Evolutionary conservation across 2,329 filamentous ascomycete species (phyloP).

Genomic region (Exophiala aquamarina): DNA sequence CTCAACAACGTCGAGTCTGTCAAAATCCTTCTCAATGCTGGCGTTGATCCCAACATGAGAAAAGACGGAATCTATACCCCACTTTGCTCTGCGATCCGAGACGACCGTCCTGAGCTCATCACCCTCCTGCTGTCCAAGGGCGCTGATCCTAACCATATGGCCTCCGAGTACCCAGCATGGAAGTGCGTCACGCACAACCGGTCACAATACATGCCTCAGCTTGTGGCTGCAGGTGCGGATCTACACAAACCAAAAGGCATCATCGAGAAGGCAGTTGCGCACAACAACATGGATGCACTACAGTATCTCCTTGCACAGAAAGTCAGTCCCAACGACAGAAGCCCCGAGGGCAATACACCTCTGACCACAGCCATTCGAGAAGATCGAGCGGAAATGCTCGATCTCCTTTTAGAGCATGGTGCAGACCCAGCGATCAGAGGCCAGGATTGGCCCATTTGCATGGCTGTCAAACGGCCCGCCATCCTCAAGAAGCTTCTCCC

Average conservation of each 20-base stretch:
- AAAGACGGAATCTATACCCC: constrained; percentile 69
- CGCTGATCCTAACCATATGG: constrained; percentile 55
- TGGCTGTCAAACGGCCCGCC: constrained; percentile 63
- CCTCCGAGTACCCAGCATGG: constrained; percentile 65
- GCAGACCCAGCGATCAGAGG: constrained; percentile 64
- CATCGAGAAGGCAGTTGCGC: constrained; percentile 62
- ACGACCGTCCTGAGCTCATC: constrained; percentile 63
- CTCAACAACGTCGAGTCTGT: constrained; percentile 65
- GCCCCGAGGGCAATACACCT: constrained; percentile 58
- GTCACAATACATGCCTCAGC: constrained; percentile 58
- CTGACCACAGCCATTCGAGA: constrained; percentile 67
- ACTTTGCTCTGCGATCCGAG: constrained; percentile 66
- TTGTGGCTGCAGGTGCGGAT: constrained; percentile 62
- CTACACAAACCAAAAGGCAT: constrained; percentile 63
- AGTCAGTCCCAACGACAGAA: constrained; percentile 61
- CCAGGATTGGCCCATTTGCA: constrained; percentile 69
- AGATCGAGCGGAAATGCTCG: constrained; percentile 59
- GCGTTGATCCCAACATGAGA: constrained; percentile 61
- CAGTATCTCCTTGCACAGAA: constrained; percentile 61
- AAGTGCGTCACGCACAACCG: constrained; percentile 69
- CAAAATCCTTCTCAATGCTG: constrained; percentile 56
- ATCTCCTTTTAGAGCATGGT: constrained; percentile 57
- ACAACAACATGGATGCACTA: constrained; percentile 62
- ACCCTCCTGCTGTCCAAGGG: constrained; percentile 56
- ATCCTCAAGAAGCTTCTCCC: constrained; percentile 61